These are phyloP conservation scores for Rhypophila decipiens DNA, from an alignment of 495 filamentous ascomycete genomes.

Conservation along the genomic window DNA sequence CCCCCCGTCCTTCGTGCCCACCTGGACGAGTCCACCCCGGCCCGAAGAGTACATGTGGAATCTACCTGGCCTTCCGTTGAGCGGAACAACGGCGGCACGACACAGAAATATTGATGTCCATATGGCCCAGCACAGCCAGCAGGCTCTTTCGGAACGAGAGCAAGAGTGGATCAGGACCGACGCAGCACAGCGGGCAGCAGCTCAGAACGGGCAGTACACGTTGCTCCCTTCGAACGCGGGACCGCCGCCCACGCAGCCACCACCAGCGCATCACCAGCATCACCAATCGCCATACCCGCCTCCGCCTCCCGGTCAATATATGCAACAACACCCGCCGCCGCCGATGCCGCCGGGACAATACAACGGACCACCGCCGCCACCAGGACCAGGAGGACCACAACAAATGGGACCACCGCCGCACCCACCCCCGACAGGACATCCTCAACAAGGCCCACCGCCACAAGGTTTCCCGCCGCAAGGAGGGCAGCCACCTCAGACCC, in stretches of 20 bases:
- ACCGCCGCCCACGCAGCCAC: not conserved
- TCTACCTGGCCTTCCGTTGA: not conserved
- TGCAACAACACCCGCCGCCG: not conserved
- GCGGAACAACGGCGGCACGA: not conserved
- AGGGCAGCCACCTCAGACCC: too few relatives aligned
- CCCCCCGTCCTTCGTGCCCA: constrained; percentile 10
- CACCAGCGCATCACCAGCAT: not conserved
- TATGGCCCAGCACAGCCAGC: too few relatives aligned
- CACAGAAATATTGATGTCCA: not conserved
- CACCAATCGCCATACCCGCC: not conserved
- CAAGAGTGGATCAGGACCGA: not conserved
- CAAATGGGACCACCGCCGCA: too few relatives aligned
- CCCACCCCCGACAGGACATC: too few relatives aligned
- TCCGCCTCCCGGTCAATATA: not conserved
- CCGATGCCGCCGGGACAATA: too few relatives aligned
- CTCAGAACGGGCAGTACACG: not conserved
- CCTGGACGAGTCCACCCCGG: not conserved
- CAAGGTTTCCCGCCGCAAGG: too few relatives aligned
- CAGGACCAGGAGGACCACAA: too few relatives aligned
- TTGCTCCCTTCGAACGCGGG: not conserved
- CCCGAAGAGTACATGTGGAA: not conserved
- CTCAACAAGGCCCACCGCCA: too few relatives aligned
- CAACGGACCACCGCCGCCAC: too few relatives aligned
- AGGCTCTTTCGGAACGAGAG: not conserved
- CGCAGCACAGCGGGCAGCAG: not conserved